Percentiles rank a stretch among this genome's conserved stretches.
These are phyloP conservation scores for Euphrasia confusa DNA, from an alignment of 257 asterid genomes.

Conservation along the genomic window DNA sequence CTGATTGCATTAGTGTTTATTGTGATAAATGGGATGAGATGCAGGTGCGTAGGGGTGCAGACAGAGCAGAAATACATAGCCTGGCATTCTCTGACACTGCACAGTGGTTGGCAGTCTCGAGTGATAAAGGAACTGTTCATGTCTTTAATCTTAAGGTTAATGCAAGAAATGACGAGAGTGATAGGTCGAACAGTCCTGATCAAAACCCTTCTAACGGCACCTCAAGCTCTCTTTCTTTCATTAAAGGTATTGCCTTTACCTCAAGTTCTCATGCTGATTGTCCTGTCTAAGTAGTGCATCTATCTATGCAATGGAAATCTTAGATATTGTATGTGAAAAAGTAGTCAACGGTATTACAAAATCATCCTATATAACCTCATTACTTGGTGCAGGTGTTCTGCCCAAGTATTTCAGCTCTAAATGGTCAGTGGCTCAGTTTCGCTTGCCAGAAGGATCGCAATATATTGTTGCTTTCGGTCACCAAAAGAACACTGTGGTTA, in stretches of 20 bases:
- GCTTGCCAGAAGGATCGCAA: slow-evolving; percentile 62
- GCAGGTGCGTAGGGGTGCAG: slow-evolving; percentile 81
- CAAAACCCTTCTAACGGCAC: slow-evolving; percentile 29
- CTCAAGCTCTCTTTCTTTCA: slow-evolving; percentile 53
- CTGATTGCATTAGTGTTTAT: neutral
- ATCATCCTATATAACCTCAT: neutral
- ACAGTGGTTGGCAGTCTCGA: slow-evolving; percentile 71
- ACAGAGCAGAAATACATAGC: slow-evolving; percentile 71
- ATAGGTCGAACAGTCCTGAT: slow-evolving; percentile 37
- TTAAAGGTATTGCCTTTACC: slow-evolving; percentile 44
- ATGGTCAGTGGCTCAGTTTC: slow-evolving; percentile 83
- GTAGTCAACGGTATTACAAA: neutral
- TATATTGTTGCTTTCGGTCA: slow-evolving; percentile 68
- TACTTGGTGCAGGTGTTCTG: slow-evolving; percentile 43
- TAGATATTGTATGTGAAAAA: neutral
- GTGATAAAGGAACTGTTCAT: slow-evolving; percentile 77
- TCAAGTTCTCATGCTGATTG: neutral
- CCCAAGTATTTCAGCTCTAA: slow-evolving; percentile 77
- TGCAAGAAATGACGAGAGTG: slow-evolving; percentile 33
- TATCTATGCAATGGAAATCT: neutral
- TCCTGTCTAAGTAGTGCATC: neutral
- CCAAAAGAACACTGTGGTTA: slow-evolving; percentile 59
- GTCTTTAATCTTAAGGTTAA: slow-evolving; percentile 55
- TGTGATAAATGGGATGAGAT: neutral
- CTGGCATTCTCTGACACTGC: slow-evolving; percentile 61